Conservation (phyloP, 257 asterid species). For the Plectranthus barbatus region DNA sequence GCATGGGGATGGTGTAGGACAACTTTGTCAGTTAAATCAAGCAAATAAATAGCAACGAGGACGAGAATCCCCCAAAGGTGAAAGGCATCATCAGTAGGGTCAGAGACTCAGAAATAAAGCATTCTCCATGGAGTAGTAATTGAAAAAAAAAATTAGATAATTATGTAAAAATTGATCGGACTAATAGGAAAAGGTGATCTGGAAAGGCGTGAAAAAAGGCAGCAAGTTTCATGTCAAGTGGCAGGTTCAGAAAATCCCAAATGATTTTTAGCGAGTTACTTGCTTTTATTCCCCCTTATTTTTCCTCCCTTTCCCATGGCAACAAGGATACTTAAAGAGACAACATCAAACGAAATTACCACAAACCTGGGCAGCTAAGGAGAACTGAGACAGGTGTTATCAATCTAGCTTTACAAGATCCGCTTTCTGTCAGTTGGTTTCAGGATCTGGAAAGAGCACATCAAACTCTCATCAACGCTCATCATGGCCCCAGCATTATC, state of each 20-base stretch:
- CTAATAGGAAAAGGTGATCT: no score
- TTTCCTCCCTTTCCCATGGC: background rate
- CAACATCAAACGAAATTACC: conserved; percentile 2
- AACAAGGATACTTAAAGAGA: background rate
- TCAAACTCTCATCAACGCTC: conserved; percentile 81
- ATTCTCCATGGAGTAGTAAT: no score
- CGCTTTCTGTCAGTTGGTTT: conserved; percentile 54
- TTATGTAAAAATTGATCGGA: no score
- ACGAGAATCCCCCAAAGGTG: no score
- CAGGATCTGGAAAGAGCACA: conserved; percentile 86
- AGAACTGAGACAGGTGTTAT: conserved; percentile 11
- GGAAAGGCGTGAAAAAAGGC: background rate
- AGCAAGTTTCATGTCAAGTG: background rate
- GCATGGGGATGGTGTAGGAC: no score
- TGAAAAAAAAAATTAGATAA: background rate
- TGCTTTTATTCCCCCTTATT: no score
- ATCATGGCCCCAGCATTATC: conserved; percentile 87
- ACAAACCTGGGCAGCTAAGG: conserved; percentile 22
- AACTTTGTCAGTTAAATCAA: no score
- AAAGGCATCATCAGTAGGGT: no score
- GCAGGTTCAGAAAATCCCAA: background rate
- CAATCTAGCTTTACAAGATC: conserved; percentile 29
- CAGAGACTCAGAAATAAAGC: no score
- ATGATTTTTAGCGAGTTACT: background rate
- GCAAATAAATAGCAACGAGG: no score